Evolutionary conservation across 164 flowering plant species (phyloP), one percentile per base, ranked within the genome.

Genomic region (Houttuynia cordata): DNA sequence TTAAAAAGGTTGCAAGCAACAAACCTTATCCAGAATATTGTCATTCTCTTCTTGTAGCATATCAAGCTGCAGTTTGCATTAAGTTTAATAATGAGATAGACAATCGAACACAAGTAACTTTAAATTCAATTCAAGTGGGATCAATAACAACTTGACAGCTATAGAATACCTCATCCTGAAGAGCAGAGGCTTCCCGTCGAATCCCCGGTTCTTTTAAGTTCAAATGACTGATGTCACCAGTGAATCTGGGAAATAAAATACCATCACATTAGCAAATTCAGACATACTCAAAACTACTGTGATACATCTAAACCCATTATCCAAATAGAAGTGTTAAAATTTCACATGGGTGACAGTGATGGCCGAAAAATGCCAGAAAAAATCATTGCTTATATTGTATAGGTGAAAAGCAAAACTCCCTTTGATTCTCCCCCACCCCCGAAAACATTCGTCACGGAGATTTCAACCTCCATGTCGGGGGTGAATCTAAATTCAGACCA

Each of bases 21-120:
- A 30, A 59, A 87, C 98, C 97, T 93, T 89, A 34, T 89, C 88
- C 49, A 81, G 65, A 70, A 86, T 63, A 65, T 67, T 63, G 13
- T 84, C 91, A 71, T 92, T 84, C 70, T 92, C 98, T 75, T 89
- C 95, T 69, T 92, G 96, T 56, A 93, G 82, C 97, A 90, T 86
- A 72, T 93, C 96, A 71, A 90, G 92, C 96, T 90, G 95, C 86
- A 90, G 56, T 51, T 37, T 42, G 21, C 67, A 50, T 41, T 62
- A 21, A 59, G 49, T 45, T 67, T 42, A 77, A 64, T 34, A 61
- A 68, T 59, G 63, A 41, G 60, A 42, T 20, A 34, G 47, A 14
- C 49, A 45, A 12, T 12, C n/a, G 10, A 24, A 39, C 52, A 22
- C 4, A 41, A 7, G 37, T 41, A n/a, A n/a, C n/a, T n/a, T n/a